Evolutionary conservation across 2,329 filamentous ascomycete genomes (phyloP).

Genomic region (Diaporthe amygdali): DNA sequence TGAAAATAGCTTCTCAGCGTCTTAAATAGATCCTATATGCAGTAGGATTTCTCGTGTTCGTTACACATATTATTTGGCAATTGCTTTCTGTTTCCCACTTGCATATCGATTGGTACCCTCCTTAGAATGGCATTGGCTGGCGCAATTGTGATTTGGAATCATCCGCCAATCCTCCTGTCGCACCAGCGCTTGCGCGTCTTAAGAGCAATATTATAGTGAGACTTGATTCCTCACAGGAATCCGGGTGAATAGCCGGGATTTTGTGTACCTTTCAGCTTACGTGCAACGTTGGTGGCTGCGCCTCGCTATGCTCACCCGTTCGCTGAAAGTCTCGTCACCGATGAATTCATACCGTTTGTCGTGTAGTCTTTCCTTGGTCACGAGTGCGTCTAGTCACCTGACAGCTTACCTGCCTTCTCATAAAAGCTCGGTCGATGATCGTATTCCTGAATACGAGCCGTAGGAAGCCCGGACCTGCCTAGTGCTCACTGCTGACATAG

Average conservation of each 20-base stretch:
- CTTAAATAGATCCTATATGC: too few species aligned
- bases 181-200: background rate
- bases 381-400: background rate
- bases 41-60: too few species aligned
- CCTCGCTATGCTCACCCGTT: background rate
- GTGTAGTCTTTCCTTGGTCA: background rate
- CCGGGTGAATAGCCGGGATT: background rate
- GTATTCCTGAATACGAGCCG: background rate
- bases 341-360: background rate
- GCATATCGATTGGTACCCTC: too few species aligned
- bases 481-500: conserved; percentile 3
- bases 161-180: too few species aligned
- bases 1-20: too few species aligned
- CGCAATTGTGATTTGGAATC: too few species aligned
- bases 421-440: background rate
- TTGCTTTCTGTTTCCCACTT: too few species aligned
- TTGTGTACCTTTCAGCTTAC: background rate
- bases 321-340: background rate
- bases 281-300: background rate
- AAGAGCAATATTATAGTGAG: background rate
- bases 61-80: too few species aligned
- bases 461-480: background rate
- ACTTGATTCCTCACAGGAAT: background rate
- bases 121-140: too few species aligned
- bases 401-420: background rate